Base-by-base conservation (phyloP, 768 basidiomycete genomes). In the Rhizopogon vulgaris region DNA sequence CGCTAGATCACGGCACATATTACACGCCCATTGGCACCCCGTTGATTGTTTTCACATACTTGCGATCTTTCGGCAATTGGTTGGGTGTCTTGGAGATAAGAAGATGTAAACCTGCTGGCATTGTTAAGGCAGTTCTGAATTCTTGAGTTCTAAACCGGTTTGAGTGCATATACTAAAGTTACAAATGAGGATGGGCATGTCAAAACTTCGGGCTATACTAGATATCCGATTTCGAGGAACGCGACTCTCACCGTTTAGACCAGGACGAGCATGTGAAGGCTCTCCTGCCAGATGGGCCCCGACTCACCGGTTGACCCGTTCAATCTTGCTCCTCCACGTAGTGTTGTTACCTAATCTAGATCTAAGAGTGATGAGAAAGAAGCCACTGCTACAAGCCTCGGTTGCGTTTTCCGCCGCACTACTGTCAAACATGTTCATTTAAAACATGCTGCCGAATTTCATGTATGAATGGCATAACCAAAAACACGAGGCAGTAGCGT, bases 1-100 rank as follows among this genome's bases (percentile, higher is more conserved):
- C 65, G 65, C 63, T 50, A 63, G 60, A 59, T 62, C 63, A 67
- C 66, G 59, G 63, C 57, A 67, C 63, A 58, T 56, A 56, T 43
- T 57, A 65, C 63, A 60, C 63, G 63, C 58, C 61, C 66, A 60
- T 59, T 49, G 68, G 58, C 63, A 68, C 62, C 66, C 56, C 47
- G 55, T 56, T 58, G 49, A 49, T 62, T 49, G 53, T 32, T 55
- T 53, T 49, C 52, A 58, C 56, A 71, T 55, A 50, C 55, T 51
- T 47, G 15, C 53, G 25, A 30, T 11, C 5, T 15, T 51, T 45
- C 56, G 60, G 49, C 55, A 58, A 42, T 47, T 48, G 43, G 52
- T n/a, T 48, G 49, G 56, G 48, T 28, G 52, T 45, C 32, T 52
- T 49, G 47, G 43, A 49, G 51, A 53, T 58, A 60, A 54, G 55